These are phyloP conservation scores for Medicago lupulina DNA, from an alignment of 306 rosid genomes.

Conservation along the genomic window DNA sequence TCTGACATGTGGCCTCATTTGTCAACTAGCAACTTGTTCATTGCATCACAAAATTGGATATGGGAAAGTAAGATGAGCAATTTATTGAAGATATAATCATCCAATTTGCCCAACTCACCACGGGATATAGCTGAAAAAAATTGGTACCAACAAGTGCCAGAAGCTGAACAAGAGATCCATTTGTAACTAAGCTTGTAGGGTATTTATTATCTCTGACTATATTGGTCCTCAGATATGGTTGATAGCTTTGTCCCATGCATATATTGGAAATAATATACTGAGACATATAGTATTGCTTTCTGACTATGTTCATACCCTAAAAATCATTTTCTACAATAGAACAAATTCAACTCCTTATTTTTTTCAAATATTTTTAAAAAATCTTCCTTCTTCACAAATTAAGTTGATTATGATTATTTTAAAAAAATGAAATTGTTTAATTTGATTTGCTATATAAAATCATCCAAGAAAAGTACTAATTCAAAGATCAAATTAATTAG, in stretches of 20 bases:
- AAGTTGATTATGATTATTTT: slow-evolving; percentile 12
- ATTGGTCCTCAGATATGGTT: slow-evolving; percentile 18
- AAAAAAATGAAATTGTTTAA: background rate
- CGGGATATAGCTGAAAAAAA: slow-evolving; percentile 14
- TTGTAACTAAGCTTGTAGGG: slow-evolving; percentile 31
- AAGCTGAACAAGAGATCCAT: slow-evolving; percentile 28
- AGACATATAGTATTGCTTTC: background rate
- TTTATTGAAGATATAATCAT: slow-evolving; percentile 41
- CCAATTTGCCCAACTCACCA: slow-evolving; percentile 38
- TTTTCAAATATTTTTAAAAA: background rate
- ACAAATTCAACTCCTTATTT: background rate
- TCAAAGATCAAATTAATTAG: slow-evolving; percentile 31
- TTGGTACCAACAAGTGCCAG: slow-evolving; percentile 43
- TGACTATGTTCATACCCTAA: background rate
- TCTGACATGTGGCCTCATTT: slow-evolving; percentile 28
- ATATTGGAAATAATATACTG: background rate
- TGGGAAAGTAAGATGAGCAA: background rate
- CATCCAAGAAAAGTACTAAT: background rate
- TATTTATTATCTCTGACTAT: slow-evolving; percentile 21
- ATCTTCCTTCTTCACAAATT: background rate
- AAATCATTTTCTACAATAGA: background rate
- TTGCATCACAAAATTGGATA: slow-evolving; percentile 29
- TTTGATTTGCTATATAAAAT: slow-evolving; percentile 13
- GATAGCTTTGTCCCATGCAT: slow-evolving; percentile 34
- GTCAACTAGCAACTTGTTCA: slow-evolving; percentile 38